Percentiles rank a stretch among this genome's conserved stretches.
Conservation (phyloP, 139 green algal genomes). For the Choricystis sp. region DNA sequence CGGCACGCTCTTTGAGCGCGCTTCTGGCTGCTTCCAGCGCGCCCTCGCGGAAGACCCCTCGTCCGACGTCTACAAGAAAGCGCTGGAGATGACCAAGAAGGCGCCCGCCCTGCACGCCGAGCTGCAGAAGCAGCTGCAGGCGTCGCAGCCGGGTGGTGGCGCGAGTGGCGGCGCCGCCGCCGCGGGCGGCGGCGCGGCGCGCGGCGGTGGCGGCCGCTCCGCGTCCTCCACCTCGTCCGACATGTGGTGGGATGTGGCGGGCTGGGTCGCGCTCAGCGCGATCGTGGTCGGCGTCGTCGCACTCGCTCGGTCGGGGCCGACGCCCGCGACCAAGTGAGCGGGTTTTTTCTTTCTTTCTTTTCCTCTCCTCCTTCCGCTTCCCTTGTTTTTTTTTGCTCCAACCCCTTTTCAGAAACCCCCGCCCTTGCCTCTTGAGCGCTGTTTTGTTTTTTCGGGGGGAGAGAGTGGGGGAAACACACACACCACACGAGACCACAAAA, state of each 20-base stretch:
- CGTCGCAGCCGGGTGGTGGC: constrained; percentile 8
- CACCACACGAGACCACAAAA: too few relatives aligned
- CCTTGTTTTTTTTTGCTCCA: too few relatives aligned
- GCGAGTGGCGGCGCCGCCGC: constrained; percentile 3
- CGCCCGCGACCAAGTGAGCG: too few relatives aligned
- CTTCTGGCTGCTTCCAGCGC: constrained; percentile 57
- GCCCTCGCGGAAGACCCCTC: constrained; percentile 55
- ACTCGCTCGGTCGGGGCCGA: too few relatives aligned
- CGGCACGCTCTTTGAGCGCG: constrained; percentile 58
- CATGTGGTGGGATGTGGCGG: constrained; percentile 70
- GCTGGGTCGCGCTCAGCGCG: constrained; percentile 46
- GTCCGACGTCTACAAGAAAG: constrained; percentile 88
- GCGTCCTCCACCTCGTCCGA: constrained; percentile 12
- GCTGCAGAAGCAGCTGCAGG: constrained; percentile 64
- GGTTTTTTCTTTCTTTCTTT: too few relatives aligned
- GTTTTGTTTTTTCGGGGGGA: too few relatives aligned
- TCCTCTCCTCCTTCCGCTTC: too few relatives aligned
- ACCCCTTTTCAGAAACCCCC: too few relatives aligned
- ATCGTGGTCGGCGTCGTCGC: constrained; percentile 28
- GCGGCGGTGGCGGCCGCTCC: not conserved
- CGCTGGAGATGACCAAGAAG: constrained; percentile 85
- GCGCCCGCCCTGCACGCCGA: constrained; percentile 74
- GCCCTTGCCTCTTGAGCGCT: too few relatives aligned
- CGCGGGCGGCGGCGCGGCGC: constrained; percentile 7
- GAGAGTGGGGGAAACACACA: too few relatives aligned